phyloP scores from a whole-genome alignment of 2,329 filamentous ascomycete species.

The Epichloe amarillans region DNA sequence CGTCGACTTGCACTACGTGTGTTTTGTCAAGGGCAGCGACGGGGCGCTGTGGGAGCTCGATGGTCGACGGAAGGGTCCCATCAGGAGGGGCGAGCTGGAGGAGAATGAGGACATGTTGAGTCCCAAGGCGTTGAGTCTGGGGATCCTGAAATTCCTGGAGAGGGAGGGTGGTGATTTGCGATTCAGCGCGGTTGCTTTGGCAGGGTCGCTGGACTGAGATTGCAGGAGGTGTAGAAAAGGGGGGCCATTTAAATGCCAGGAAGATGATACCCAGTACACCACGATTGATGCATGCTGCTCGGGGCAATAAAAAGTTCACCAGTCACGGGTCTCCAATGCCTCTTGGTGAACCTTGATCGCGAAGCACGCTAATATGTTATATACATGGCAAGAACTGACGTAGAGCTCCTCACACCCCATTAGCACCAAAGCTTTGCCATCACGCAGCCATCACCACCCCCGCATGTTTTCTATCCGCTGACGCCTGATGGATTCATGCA shows the following conservation, averaged over 20 bases:
- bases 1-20: slow-evolving; percentile 92
- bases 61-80: slow-evolving; percentile 43
- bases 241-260: neutral
- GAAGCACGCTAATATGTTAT: too few species aligned
- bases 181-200: slow-evolving; percentile 45
- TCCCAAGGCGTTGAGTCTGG: slow-evolving; percentile 59
- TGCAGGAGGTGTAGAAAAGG: neutral
- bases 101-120: slow-evolving; percentile 60
- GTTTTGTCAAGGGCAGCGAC: slow-evolving; percentile 67
- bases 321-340: too few species aligned
- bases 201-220: slow-evolving; percentile 33
- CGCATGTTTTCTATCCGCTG: too few species aligned
- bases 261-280: too few species aligned
- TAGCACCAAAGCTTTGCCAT: too few species aligned
- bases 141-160: slow-evolving; percentile 45
- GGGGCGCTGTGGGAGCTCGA: slow-evolving; percentile 51
- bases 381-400: too few species aligned
- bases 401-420: too few species aligned
- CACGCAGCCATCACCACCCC: too few species aligned
- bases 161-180: slow-evolving; percentile 41
- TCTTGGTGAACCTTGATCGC: too few species aligned
- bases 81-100: slow-evolving; percentile 40
- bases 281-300: too few species aligned
- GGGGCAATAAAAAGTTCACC: too few species aligned
- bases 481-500: too few species aligned